phyloP scores from a whole-genome alignment of 176 grass and related monocot genomes.

The Calamus simplicifolius region DNA sequence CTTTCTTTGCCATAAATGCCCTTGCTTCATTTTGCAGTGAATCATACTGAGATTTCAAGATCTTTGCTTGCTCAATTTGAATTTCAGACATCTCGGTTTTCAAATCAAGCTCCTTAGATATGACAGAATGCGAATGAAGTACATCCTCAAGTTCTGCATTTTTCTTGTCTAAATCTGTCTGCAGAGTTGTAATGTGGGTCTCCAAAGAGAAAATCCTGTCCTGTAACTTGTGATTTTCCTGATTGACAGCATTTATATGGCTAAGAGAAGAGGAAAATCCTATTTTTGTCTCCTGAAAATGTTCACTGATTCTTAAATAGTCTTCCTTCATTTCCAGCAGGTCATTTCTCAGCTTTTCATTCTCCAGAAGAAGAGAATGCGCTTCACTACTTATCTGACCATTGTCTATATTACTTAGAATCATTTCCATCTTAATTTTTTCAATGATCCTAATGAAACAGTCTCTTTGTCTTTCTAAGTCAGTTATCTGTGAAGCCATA shows the following conservation, averaged over 20 bases:
- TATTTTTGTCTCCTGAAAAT: conserved; percentile 7
- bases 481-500: conserved; percentile 4
- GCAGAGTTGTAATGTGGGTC: conserved; percentile 26
- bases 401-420: conserved; percentile 49
- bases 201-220: conserved; percentile 36
- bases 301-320: conserved; percentile 23
- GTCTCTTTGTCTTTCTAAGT: conserved; percentile 31
- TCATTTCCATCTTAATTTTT: conserved; percentile 37
- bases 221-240: conserved; percentile 43
- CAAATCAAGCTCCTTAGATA: conserved; percentile 35
- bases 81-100: conserved; percentile 30
- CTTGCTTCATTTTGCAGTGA: conserved; percentile 39
- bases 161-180: conserved; percentile 44
- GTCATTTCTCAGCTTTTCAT: conserved; percentile 20
- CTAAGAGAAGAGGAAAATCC: too few species aligned
- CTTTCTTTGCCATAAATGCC: conserved; percentile 33
- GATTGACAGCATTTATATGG: too few species aligned
- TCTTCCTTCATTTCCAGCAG: conserved; percentile 26
- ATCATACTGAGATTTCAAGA: conserved; percentile 41
- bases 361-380: conserved; percentile 41
- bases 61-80: conserved; percentile 29
- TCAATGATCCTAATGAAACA: conserved; percentile 36
- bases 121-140: conserved; percentile 25
- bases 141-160: conserved; percentile 27
- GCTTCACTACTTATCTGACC: conserved; percentile 31